Evolutionary conservation across 225 moss, liverwort and hornwort genomes (phyloP).

Genomic region (Bryoerythrophyllum caledonicum): DNA sequence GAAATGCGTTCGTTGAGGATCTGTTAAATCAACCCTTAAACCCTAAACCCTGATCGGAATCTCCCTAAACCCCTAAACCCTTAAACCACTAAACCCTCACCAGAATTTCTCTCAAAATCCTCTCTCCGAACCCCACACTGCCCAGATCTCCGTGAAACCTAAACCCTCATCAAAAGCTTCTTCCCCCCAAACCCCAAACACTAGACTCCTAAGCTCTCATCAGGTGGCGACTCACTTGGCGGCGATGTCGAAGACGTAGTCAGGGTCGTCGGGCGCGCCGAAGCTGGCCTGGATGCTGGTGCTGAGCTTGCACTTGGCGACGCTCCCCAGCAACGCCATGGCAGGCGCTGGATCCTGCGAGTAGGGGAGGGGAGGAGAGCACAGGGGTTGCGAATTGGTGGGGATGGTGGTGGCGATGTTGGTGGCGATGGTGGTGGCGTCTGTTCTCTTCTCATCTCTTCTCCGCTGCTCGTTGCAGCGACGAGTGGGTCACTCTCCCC

Average conservation of each 20-base stretch:
- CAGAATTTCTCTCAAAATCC: no score
- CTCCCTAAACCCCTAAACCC: no score
- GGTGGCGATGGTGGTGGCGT: background rate
- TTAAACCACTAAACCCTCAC: background rate
- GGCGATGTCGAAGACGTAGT: constrained; percentile 79
- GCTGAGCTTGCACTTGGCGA: constrained; percentile 62
- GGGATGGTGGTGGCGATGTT: background rate
- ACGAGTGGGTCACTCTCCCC: no score
- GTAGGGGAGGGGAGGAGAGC: no score
- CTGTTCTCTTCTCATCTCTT: no score
- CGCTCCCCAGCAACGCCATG: constrained; percentile 42
- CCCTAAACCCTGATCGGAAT: no score
- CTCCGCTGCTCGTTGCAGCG: no score
- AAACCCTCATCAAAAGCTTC: background rate
- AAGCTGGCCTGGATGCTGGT: constrained; percentile 92
- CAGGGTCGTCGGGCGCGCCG: constrained; percentile 75
- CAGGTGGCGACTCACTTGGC: constrained; percentile 56
- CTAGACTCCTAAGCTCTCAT: no score
- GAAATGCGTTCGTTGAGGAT: no score
- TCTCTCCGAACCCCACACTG: background rate
- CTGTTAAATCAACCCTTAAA: no score
- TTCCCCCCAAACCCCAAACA: background rate
- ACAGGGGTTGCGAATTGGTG: background rate
- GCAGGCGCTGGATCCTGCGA: background rate
- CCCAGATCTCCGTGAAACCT: background rate